Percentiles rank a stretch among this genome's conserved stretches.
phyloP scores from a whole-genome alignment of 495 filamentous ascomycete species.

The Saxophila tyrrhenica region DNA sequence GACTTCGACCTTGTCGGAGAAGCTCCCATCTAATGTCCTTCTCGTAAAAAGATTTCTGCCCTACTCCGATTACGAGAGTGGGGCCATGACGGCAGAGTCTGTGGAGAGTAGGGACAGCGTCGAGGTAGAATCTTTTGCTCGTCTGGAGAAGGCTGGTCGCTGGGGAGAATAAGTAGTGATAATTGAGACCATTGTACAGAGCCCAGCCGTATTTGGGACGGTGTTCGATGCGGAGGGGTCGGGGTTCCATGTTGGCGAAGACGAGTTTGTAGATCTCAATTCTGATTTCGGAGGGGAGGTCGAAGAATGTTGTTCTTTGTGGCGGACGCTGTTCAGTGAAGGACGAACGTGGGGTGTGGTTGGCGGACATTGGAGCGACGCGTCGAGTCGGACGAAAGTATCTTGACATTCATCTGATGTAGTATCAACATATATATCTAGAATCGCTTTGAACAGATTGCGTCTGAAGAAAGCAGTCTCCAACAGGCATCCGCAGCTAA shows the following conservation, averaged over 20 bases:
- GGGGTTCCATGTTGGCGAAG: neutral
- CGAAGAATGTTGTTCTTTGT: neutral
- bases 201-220: neutral
- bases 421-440: neutral
- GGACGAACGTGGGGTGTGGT: neutral
- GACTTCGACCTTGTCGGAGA: neutral
- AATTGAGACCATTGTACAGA: neutral
- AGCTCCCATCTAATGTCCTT: no score
- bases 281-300: neutral
- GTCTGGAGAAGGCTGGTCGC: neutral
- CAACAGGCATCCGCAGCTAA: neutral
- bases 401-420: neutral
- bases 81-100: neutral
- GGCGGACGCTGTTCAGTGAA: neutral
- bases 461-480: neutral
- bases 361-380: neutral
- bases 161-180: neutral
- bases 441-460: neutral
- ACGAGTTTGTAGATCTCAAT: neutral
- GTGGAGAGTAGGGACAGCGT: neutral
- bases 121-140: neutral
- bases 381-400: neutral
- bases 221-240: neutral
- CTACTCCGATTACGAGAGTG: neutral
- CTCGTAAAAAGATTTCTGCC: neutral